Evolutionary conservation across 1,139 yeast species (phyloP), one percentile per base, ranked within the genome.

Genomic region (Pichia sp.): DNA sequence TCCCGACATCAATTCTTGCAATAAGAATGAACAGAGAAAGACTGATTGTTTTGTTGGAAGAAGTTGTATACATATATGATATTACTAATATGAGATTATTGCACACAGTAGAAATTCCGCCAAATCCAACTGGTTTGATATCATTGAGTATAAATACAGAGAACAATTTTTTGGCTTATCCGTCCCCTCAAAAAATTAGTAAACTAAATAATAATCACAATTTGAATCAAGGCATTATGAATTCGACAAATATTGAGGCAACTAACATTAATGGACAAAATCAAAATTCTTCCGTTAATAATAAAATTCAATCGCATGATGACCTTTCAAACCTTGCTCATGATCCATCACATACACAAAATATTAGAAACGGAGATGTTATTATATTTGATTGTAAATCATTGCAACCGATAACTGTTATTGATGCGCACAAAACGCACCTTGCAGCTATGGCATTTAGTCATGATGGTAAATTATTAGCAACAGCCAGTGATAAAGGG

Each of bases 401-500:
- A 0, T 63, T 90, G 47, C 95, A 87, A 56, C 97, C 97, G 0
- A 68, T 86, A 23, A 82, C 87, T 49, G 96, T 90, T 2, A 82
- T 92, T 34, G 96, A 87, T 58, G 98, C 98, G 0, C 98, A 92
- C 62, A 87, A 87, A 58, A 81, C 95, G 2, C 78, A 85, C 12
- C 69, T 92, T 44, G 90, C 97, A 0, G 84, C 90, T 1, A 68
- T 90, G 51, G 71, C 89, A 1, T 68, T 92, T 45, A 87, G 92
- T 53, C 70, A 72, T 38, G 95, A 89, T 59, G 98, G 98, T 1
- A 71, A 82, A 0, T 63, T 87, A 41, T 68, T 92, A 41, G 97
- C 97, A 1, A 89, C 97, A 0, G 96, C 97, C 1, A 86, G 96
- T 20, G 96, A 87, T 54, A 89, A 89, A 60, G 98, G 98, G 4